Evolutionary conservation across 129 eudicot species (phyloP).

Genomic region (Erigeron canadensis): DNA sequence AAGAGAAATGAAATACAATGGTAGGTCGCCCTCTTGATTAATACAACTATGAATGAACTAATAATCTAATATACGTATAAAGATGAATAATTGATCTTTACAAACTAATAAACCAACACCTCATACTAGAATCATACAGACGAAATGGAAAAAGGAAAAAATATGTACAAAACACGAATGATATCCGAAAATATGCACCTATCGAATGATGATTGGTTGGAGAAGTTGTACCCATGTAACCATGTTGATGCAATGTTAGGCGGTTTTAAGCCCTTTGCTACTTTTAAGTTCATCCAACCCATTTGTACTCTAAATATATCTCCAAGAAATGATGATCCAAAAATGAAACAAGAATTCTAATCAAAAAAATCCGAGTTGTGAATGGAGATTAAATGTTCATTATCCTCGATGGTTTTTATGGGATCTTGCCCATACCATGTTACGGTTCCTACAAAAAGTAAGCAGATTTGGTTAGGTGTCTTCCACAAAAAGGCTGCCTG

Average conservation of each 20-base stretch:
- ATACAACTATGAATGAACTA: not conserved
- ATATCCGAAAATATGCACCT: conserved; percentile 2
- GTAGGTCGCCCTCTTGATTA: not conserved
- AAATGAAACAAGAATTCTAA: conserved; percentile 21
- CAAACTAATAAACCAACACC: conserved; percentile 22
- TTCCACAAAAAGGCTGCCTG: not conserved
- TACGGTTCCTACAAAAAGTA: conserved; percentile 51
- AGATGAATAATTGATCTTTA: conserved; percentile 19
- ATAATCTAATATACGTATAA: conserved; percentile 8
- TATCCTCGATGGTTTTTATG: conserved; percentile 47
- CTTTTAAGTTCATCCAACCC: not conserved
- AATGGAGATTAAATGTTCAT: conserved; percentile 59
- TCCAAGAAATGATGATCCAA: conserved; percentile 12
- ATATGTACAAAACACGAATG: conserved; percentile 39
- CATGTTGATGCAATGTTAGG: conserved; percentile 14
- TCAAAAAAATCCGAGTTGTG: conserved; percentile 61
- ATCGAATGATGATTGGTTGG: conserved; percentile 19
- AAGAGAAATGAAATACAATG: not conserved
- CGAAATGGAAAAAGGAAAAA: conserved; percentile 15
- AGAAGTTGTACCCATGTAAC: conserved; percentile 16
- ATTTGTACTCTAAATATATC: conserved; percentile 11
- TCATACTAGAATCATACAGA: conserved; percentile 18
- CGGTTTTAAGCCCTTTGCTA: conserved; percentile 21
- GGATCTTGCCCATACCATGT: conserved; percentile 68
- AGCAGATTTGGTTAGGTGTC: conserved; percentile 2